Percentiles rank a stretch among this genome's conserved stretches.
Conservation (phyloP, 179 eudicot genomes). For the Vitellaria paradoxa region DNA sequence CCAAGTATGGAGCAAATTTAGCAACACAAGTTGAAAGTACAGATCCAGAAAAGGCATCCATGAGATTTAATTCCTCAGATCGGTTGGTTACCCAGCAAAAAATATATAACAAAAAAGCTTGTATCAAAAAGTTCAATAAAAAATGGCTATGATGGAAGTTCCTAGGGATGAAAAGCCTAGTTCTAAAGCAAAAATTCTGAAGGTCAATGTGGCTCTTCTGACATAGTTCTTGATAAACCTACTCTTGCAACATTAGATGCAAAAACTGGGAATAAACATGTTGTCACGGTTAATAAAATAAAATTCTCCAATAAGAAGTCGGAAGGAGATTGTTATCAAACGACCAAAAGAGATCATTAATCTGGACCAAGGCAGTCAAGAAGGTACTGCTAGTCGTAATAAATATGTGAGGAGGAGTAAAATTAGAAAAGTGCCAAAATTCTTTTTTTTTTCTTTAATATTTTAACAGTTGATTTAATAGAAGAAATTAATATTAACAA, state of each 20-base stretch:
- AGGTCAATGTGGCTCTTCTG: no score
- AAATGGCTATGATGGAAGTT: slow-evolving; percentile 44
- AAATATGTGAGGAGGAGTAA: no score
- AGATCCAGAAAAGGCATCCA: slow-evolving; percentile 53
- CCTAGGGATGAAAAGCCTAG: slow-evolving; percentile 70
- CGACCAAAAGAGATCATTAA: no score
- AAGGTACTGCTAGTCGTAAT: slow-evolving; percentile 49
- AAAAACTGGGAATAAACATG: slow-evolving; percentile 48
- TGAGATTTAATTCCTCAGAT: slow-evolving; percentile 46
- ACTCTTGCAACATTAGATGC: slow-evolving; percentile 51
- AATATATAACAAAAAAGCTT: no score
- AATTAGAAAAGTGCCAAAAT: no score
- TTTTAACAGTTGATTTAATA: no score
- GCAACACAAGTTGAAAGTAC: slow-evolving; percentile 51
- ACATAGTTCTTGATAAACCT: slow-evolving; percentile 54
- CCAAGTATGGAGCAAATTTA: slow-evolving; percentile 76
- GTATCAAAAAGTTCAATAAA: slow-evolving; percentile 46
- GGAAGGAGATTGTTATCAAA: slow-evolving; percentile 70
- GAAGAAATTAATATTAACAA: no score
- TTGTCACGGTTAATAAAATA: slow-evolving; percentile 70
- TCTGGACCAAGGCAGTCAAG: no score
- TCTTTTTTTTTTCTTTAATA: no score
- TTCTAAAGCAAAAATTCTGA: no score
- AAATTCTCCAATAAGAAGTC: slow-evolving; percentile 66
- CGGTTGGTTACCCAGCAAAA: slow-evolving; percentile 43